A percentile compares a stretch with the other conserved stretches of the same genome.
Conservation (phyloP, 352 stramenopile genomes). For the Stramenopiles sp. region DNA sequence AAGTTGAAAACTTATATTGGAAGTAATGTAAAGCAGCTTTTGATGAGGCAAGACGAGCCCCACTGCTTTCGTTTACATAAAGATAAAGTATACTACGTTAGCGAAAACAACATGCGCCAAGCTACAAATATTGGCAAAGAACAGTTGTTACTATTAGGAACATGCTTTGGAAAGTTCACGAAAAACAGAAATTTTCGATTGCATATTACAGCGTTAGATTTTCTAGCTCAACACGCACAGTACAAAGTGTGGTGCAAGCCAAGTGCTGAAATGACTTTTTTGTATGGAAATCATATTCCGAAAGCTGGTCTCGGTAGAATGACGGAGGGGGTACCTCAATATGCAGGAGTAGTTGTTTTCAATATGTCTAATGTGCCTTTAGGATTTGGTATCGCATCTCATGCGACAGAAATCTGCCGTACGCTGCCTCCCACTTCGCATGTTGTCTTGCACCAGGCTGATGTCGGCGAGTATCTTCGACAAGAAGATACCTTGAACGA, state of each 20-base stretch:
- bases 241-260: conserved; percentile 99
- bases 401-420: conserved; percentile 82
- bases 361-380: conserved; percentile 95
- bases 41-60: conserved; percentile 84
- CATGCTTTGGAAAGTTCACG: conserved; percentile 94
- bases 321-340: conserved; percentile 90
- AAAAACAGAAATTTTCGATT: conserved; percentile 96
- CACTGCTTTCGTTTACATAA: conserved; percentile 93
- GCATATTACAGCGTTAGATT: conserved; percentile 94
- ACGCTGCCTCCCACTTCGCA: conserved; percentile 84
- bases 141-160: conserved; percentile 84
- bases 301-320: conserved; percentile 92
- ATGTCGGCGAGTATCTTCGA: conserved; percentile 96
- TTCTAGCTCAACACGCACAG: conserved; percentile 83
- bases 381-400: conserved; percentile 89
- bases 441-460: conserved; percentile 93
- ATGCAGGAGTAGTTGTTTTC: conserved; percentile 92
- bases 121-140: conserved; percentile 79
- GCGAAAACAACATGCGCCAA: conserved; percentile 86
- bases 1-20: conserved; percentile 57
- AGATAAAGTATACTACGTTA: conserved; percentile 91
- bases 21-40: conserved; percentile 82
- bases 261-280: conserved; percentile 95
- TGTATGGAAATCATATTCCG: conserved; percentile 97
- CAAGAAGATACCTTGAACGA: too few relatives aligned